Evolutionary conservation across 169 alveolate species (phyloP).

Genomic region (Perkinsus olseni): DNA sequence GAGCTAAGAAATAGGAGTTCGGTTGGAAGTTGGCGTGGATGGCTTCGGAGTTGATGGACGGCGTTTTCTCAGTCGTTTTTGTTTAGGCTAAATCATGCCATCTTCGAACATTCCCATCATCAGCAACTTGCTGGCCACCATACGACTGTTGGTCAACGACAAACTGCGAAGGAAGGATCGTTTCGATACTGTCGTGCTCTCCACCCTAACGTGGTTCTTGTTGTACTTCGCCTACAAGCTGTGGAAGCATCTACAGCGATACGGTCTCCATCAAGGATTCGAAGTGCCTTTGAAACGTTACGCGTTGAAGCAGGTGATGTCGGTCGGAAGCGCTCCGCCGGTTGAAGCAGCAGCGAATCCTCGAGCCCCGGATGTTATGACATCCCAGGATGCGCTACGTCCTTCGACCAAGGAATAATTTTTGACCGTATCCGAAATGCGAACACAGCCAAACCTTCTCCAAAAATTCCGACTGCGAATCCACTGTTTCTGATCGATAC

Average conservation of each 20-base stretch:
- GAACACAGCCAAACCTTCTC: too few relatives aligned
- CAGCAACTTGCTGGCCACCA: background rate
- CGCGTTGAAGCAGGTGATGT: background rate
- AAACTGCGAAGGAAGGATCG: background rate
- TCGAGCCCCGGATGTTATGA: too few relatives aligned
- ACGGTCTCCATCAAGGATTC: background rate
- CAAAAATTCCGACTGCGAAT: too few relatives aligned
- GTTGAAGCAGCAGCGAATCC: background rate
- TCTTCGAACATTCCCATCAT: background rate
- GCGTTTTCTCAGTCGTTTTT: too few relatives aligned
- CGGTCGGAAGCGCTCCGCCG: too few relatives aligned
- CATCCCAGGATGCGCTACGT: too few relatives aligned
- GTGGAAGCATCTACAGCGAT: background rate
- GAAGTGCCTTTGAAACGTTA: background rate
- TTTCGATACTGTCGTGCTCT: background rate
- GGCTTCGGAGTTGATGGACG: too few relatives aligned
- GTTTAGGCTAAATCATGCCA: background rate
- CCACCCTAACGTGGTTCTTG: background rate
- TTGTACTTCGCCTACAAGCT: background rate
- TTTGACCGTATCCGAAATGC: too few relatives aligned
- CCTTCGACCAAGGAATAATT: too few relatives aligned
- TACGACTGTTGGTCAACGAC: background rate
- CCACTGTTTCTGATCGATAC: too few relatives aligned
- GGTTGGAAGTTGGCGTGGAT: too few relatives aligned
- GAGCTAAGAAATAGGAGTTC: too few relatives aligned